Evolutionary conservation across 805 yeast genomes (phyloP).

Genomic region (Sugiyamaella chiloensis): DNA sequence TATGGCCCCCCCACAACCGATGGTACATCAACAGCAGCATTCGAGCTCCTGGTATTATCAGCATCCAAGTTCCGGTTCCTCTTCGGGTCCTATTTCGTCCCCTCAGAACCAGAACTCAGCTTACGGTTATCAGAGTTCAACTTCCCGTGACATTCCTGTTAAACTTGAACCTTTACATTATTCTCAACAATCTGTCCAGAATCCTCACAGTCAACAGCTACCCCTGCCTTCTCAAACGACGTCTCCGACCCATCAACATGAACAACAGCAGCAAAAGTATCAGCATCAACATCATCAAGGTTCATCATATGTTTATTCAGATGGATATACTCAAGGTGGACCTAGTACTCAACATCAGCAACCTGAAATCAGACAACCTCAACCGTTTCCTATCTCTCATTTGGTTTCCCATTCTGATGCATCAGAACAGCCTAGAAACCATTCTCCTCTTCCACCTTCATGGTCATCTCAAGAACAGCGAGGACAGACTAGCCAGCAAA

Average conservation of each 20-base stretch:
- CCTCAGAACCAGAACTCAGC: no score
- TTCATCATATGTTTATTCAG: neutral
- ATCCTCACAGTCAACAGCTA: no score
- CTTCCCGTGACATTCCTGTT: constrained; percentile 4
- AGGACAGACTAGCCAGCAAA: no score
- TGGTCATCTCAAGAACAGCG: no score
- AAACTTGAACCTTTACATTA: neutral
- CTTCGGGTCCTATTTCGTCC: neutral
- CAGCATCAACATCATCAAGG: constrained; percentile 8
- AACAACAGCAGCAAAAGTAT: constrained; percentile 11
- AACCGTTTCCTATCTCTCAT: neutral
- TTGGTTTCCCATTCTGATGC: neutral
- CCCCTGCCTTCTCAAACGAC: no score
- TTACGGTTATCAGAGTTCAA: neutral
- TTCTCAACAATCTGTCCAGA: constrained; percentile 6
- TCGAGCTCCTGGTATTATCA: no score
- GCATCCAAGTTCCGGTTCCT: neutral
- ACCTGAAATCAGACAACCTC: neutral
- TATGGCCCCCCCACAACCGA: no score
- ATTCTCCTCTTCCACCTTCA: no score
- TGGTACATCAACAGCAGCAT: constrained; percentile 17
- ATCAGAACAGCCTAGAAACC: no score
- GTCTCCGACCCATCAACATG: no score
- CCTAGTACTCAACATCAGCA: neutral
- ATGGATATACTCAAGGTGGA: neutral